Conservation (phyloP, 208 protist species). For the Crithidia acanthocephali region DNA sequence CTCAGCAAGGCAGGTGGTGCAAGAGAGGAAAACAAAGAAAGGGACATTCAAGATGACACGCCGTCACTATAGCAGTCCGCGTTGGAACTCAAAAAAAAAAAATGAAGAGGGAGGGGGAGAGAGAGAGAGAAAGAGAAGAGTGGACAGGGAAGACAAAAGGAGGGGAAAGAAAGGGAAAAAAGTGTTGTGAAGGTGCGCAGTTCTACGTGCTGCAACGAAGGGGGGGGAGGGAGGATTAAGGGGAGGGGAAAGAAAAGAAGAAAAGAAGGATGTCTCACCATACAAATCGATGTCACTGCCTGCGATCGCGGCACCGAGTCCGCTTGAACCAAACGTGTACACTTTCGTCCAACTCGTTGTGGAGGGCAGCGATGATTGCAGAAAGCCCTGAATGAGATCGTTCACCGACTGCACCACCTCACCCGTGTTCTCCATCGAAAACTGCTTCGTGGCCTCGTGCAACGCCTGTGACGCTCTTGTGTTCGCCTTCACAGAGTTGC, state of each 20-base stretch:
- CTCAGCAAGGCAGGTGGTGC: too few relatives aligned
- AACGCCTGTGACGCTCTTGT: slow-evolving; percentile 19
- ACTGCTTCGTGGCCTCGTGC: slow-evolving; percentile 17
- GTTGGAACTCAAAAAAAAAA: neutral
- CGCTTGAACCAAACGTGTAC: slow-evolving; percentile 78
- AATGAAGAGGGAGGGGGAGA: neutral
- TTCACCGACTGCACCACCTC: slow-evolving; percentile 31
- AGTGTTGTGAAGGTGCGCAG: neutral
- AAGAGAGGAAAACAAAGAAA: too few relatives aligned
- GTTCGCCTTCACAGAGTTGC: neutral
- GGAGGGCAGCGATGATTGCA: slow-evolving; percentile 16
- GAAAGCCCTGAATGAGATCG: slow-evolving; percentile 18
- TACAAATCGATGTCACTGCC: slow-evolving; percentile 94
- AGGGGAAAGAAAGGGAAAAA: neutral
- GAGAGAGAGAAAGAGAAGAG: neutral
- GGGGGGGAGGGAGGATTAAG: neutral
- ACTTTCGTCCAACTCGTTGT: slow-evolving; percentile 51
- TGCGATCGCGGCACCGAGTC: slow-evolving; percentile 70
- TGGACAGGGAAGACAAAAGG: neutral
- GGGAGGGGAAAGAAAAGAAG: slow-evolving; percentile 13
- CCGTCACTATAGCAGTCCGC: neutral
- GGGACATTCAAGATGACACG: neutral
- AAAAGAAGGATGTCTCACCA: slow-evolving; percentile 60
- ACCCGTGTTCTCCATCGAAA: slow-evolving; percentile 30
- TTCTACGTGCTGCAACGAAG: too few relatives aligned